phyloP scores from a whole-genome alignment of 345 rosid genomes.

The Salix brachista region DNA sequence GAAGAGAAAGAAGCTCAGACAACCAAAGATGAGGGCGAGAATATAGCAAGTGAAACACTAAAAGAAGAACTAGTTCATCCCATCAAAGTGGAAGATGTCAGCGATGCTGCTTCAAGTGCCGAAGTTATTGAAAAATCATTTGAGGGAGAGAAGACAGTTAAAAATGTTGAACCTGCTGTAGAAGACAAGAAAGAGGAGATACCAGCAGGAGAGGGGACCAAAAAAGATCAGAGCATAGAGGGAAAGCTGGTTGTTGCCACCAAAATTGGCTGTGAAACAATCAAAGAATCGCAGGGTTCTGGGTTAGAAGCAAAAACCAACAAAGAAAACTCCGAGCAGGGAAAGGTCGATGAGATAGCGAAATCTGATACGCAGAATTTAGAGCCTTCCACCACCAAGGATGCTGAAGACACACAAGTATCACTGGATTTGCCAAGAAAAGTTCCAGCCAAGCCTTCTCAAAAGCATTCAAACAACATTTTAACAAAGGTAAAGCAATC shows the following conservation, averaged over 20 bases:
- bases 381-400: slow-evolving; percentile 13
- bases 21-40: not conserved
- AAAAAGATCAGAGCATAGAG: not conserved
- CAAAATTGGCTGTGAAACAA: not conserved
- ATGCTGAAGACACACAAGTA: slow-evolving; percentile 31
- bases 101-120: not conserved
- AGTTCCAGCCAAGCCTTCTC: slow-evolving; percentile 39
- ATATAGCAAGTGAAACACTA: not conserved
- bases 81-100: not conserved
- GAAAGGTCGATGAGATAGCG: not conserved
- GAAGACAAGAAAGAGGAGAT: slow-evolving; percentile 11
- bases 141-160: not conserved
- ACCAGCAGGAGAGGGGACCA: slow-evolving; percentile 8
- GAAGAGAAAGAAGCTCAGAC: not conserved
- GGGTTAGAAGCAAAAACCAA: not conserved
- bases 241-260: slow-evolving; percentile 11
- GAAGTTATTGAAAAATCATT: slow-evolving; percentile 8
- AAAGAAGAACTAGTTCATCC: not conserved
- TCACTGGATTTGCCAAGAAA: slow-evolving; percentile 42
- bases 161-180: slow-evolving; percentile 1
- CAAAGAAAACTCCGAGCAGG: slow-evolving; percentile 2
- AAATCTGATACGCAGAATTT: slow-evolving; percentile 3
- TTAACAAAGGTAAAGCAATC: slow-evolving; percentile 76
- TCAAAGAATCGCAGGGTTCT: not conserved
- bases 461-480: slow-evolving; percentile 55